These are phyloP conservation scores for Penicillium sp. DNA, from an alignment of 2,329 filamentous ascomycete genomes.

Conservation along the genomic window DNA sequence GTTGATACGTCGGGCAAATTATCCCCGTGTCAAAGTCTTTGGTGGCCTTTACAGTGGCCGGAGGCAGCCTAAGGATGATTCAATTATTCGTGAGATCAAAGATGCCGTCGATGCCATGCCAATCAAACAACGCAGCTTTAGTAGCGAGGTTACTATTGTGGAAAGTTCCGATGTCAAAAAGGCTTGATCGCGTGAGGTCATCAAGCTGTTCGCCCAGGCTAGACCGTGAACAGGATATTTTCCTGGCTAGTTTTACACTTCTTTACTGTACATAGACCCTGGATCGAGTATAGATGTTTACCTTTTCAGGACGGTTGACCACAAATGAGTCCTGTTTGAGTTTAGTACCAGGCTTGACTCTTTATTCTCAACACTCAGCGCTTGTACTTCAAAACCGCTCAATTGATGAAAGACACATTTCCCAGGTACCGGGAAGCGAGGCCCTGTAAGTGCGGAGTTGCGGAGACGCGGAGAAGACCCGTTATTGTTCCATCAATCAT, in stretches of 20 bases:
- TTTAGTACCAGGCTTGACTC: too few relatives aligned
- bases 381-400: too few relatives aligned
- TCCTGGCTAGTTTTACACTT: too few relatives aligned
- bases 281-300: too few relatives aligned
- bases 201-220: background rate
- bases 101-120: background rate
- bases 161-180: background rate
- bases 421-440: background rate
- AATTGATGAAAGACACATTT: too few relatives aligned
- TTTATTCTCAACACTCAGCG: too few relatives aligned
- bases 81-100: slow-evolving; percentile 8
- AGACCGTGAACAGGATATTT: too few relatives aligned
- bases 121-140: background rate
- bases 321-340: too few relatives aligned
- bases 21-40: background rate
- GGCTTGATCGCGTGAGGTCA: background rate
- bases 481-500: slow-evolving; percentile 19
- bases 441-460: slow-evolving; percentile 8
- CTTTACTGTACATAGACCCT: too few relatives aligned
- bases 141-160: background rate
- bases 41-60: slow-evolving; percentile 1
- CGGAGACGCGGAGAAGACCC: slow-evolving; percentile 4
- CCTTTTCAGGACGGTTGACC: too few relatives aligned
- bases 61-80: background rate
- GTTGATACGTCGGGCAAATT: background rate